Evolutionary conservation across 805 yeast genomes (phyloP), one percentile per base, ranked within the genome.

Genomic region (Yamadazyma scolyti): DNA sequence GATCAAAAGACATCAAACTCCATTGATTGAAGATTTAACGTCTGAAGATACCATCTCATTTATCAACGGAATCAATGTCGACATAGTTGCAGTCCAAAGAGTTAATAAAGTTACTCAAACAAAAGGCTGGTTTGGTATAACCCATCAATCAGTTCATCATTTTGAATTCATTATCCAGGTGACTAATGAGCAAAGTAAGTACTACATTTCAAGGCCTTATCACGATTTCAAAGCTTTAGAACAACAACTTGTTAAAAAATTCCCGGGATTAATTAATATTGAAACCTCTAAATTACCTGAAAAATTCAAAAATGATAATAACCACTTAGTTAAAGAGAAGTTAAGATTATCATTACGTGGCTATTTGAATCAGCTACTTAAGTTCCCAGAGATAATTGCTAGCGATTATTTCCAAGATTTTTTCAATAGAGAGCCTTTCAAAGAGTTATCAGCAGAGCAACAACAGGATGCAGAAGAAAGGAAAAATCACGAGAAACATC

Each of bases 331-430:
- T 2, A 70, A 94, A 17, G 97, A 90, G 52, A 79, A 77, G 42
- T 71, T 86, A 43, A 65, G 97, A 25, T 67, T 87, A 7, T 75
- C 94, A 0, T 64, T 90, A 26, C 66, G 97, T 27, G 84, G 87
- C 0, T 90, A 84, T 47, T 48, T 90, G 28, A 62, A 70, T 17
- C 53, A 68, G 2, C 54, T 89, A 11, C 47, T 73, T 7, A 60
- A 69, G 20, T 71, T 75, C 25, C 67, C 75, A 5, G 80, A 76
- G 27, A 68, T 86, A 0, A 62, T 77, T 1, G 68, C 71, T 29
- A 72, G 79, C 23, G 58, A 64, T 0, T 56, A 65, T 4, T 64
- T 88, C 26, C 50, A 62, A 16, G 66, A 66, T 15, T 89, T 89
- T 47, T 40, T 85, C 3, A 54, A 61, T 27, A 52, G 57, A 14